Conservation (phyloP, 495 filamentous ascomycete genomes). For the Aspergillus conjunctus region DNA sequence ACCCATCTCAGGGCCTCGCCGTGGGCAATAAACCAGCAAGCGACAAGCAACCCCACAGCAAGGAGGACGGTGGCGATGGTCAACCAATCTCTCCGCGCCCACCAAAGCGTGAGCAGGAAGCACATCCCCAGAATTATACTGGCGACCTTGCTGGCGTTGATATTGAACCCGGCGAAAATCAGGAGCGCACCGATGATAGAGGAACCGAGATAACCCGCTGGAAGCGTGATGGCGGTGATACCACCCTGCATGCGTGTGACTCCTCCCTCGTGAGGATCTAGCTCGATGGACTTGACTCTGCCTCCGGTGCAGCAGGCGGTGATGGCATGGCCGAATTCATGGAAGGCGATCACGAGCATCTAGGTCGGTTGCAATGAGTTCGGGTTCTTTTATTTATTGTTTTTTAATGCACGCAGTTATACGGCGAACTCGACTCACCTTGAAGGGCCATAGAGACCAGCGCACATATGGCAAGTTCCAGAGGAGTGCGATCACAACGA, state of each 20-base stretch:
- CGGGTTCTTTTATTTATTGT: background rate
- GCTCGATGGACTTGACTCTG: slow-evolving; percentile 68
- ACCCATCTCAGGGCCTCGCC: slow-evolving; percentile 72
- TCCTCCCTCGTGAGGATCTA: slow-evolving; percentile 70
- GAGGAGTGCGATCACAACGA: slow-evolving; percentile 71
- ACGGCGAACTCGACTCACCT: slow-evolving; percentile 47
- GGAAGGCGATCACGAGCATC: slow-evolving; percentile 86
- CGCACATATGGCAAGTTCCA: slow-evolving; percentile 80
- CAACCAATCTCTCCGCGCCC: slow-evolving; percentile 75
- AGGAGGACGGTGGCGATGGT: slow-evolving; percentile 69
- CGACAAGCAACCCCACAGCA: slow-evolving; percentile 70
- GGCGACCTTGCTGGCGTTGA: slow-evolving; percentile 76
- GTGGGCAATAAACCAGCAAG: slow-evolving; percentile 78
- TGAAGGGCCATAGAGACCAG: slow-evolving; percentile 80
- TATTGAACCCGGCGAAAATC: slow-evolving; percentile 80
- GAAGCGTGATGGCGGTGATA: slow-evolving; percentile 68
- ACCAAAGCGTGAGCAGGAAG: slow-evolving; percentile 77
- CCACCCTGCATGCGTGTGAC: slow-evolving; percentile 83
- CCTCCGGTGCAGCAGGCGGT: slow-evolving; percentile 73
- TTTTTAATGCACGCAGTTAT: background rate
- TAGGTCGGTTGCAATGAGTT: slow-evolving; percentile 4
- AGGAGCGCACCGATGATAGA: slow-evolving; percentile 74
- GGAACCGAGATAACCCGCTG: slow-evolving; percentile 76
- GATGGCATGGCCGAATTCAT: slow-evolving; percentile 80
- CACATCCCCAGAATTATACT: slow-evolving; percentile 71